Evolutionary conservation across 1,284 basidiomycete genomes (phyloP), one percentile per base, ranked within the genome.

Genomic region (Rhodotorula sp.): DNA sequence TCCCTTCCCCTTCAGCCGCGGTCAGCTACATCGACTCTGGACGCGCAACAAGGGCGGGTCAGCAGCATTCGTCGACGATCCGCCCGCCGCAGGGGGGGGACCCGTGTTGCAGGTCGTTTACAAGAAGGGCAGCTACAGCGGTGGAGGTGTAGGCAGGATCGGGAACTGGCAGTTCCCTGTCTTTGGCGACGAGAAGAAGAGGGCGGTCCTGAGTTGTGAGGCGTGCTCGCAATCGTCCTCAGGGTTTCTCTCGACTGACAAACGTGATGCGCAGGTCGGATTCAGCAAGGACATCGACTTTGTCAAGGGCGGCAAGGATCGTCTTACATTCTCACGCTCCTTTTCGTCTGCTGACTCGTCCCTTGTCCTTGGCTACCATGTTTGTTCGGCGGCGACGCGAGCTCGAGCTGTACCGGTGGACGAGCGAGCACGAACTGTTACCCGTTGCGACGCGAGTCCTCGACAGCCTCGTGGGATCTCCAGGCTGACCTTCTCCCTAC

Each of bases 271-370:
- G 6, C 63, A 75, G 66, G 71, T 75, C 31, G 69, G 67, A 4
- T 72, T 75, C 58, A 59, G 31, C 3, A 24, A 26, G 5, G 59
- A 58, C 4, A 73, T 75, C 47, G 69, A 69, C 50, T 75, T 70
- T 31, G 69, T 71, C 40, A 59, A 66, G n/a, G 73, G 65, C 54
- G 28, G 5, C 40, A 44, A 44, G 40, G 52, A 18, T 44, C 30
- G 15, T 28, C 30, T 16, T 9, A n/a, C 40, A 15, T 22, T n/a
- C 40, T 46, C 7, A 8, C 10, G 28, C 28, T 47, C 30, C 28
- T 26, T 18, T 51, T 4, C 46, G 22, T 8, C 8, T 34, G 13
- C 56, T 57, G 40, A 57, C 56, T 18, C 58, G 28, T 11, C 5
- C 18, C 10, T 15, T 47, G 65, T 20, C 69, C 69, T 5, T 71